Evolutionary conservation across 768 basidiomycete genomes (phyloP), one percentile per base, ranked within the genome.

Genomic region (Hygrocybe punicea): DNA sequence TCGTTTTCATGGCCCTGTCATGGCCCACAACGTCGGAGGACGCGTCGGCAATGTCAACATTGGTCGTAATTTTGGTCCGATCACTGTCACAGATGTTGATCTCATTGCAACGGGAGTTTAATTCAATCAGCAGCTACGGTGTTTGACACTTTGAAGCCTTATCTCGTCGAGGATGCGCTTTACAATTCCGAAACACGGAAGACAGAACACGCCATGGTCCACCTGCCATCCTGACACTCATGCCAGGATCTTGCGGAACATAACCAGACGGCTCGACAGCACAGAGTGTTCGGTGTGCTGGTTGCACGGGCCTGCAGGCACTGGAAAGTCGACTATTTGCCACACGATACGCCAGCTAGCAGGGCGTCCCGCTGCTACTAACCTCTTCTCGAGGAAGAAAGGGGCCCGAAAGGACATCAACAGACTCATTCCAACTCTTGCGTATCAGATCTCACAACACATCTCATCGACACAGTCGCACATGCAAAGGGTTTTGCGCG

Each of bases 281-380:
- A 37, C 3, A 3, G 16, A 25, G 13, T n/a, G 17, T 34, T 25
- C 48, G 11, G 14, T 50, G 7, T 71, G 66, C 35, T 74, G 73
- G 73, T 52, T 74, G 25, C 62, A 69, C 33, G 72, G 73, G 7
- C 66, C 71, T 35, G 71, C 73, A 0, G 73, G 73, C 16, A 29
- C 51, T 1, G 73, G 73, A 10, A 74, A 74, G 62, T 70, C 71
- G 16, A 64, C 73, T 2, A 63, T 74, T 14, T 56, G 73, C 4
- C 73, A 71, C 0, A 70, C 70, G 1, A 54, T 73, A 3, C 36
- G 36, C 1, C 57, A 53, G 36, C 45, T 37, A 7, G 33, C 21
- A 13, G 36, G 33, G 17, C 56, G 53, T 67, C 50, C 68, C 4
- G 73, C 69, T 8, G 71, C 73, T 1, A 72, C 68, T 39, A 44